phyloP scores from a whole-genome alignment of 1,139 yeast species.

The Pichia inconspicua region DNA sequence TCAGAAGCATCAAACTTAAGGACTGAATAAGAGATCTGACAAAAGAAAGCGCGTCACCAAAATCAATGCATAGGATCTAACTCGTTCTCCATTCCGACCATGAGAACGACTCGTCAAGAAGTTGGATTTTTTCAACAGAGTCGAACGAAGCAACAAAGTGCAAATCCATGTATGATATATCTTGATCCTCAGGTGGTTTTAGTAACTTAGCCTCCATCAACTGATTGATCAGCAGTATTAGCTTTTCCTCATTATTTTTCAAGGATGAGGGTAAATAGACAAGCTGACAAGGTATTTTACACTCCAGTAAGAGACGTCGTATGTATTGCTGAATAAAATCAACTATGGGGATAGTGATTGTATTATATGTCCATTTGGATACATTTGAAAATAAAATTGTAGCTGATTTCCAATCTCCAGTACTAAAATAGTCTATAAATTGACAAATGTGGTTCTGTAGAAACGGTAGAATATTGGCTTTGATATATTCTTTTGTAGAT shows the following conservation, averaged over 20 bases:
- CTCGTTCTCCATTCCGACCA: not conserved
- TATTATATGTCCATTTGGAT: slow-evolving; percentile 14
- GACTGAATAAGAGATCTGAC: too few species aligned
- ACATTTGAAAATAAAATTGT: slow-evolving; percentile 6
- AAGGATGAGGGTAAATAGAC: slow-evolving; percentile 2
- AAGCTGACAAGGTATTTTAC: not conserved
- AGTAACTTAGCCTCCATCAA: not conserved
- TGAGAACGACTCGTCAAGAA: not conserved
- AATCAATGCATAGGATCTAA: too few species aligned
- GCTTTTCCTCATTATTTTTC: not conserved
- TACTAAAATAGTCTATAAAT: not conserved
- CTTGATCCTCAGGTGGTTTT: not conserved
- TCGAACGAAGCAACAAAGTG: not conserved
- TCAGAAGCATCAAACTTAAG: too few species aligned
- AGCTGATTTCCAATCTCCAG: slow-evolving; percentile 5
- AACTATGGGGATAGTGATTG: slow-evolving; percentile 19
- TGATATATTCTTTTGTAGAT: not conserved
- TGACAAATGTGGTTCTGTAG: not conserved
- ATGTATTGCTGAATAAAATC: slow-evolving; percentile 48
- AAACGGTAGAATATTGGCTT: slow-evolving; percentile 1
- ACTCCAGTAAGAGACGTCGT: slow-evolving; percentile 35
- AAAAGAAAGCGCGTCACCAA: too few species aligned
- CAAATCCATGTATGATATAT: not conserved
- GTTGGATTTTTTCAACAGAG: not conserved
- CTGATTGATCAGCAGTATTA: not conserved